Conservation (phyloP, 2,329 filamentous ascomycete species). For the Albophoma yamanashiensis region DNA sequence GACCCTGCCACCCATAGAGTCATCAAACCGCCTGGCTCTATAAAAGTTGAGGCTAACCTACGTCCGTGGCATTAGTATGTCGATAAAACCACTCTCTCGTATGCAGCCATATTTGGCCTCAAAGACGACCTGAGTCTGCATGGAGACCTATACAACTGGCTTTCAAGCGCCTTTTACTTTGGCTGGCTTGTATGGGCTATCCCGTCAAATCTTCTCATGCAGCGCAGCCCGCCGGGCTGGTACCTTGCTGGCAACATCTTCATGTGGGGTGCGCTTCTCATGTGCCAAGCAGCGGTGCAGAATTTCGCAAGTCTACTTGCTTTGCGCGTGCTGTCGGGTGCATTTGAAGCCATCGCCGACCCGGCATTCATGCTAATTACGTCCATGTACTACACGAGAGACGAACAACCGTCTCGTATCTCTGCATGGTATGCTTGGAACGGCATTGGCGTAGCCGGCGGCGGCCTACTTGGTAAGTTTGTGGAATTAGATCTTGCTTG, state of each 20-base stretch:
- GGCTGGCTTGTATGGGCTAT: conserved; percentile 26
- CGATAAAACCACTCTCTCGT: conserved; percentile 44
- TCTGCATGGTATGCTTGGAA: conserved; percentile 50
- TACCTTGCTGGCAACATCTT: conserved; percentile 38
- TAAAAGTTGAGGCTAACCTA: background rate
- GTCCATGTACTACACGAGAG: conserved; percentile 53
- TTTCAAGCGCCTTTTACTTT: conserved; percentile 25
- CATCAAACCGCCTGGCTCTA: background rate
- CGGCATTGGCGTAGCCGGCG: conserved; percentile 47
- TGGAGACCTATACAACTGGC: conserved; percentile 44
- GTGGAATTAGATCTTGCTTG: background rate
- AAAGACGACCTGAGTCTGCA: conserved; percentile 44
- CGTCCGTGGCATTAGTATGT: conserved; percentile 11
- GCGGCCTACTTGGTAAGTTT: conserved; percentile 29
- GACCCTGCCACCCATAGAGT: background rate
- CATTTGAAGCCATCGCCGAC: conserved; percentile 46
- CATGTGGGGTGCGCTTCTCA: conserved; percentile 38
- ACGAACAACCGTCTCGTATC: conserved; percentile 50
- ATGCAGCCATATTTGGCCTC: conserved; percentile 56
- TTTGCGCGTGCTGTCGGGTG: conserved; percentile 50
- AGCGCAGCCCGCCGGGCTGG: conserved; percentile 20
- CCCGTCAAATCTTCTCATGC: conserved; percentile 19
- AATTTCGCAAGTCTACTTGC: conserved; percentile 45
- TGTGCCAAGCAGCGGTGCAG: conserved; percentile 40
- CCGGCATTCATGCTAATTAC: conserved; percentile 51